Conservation (phyloP, 257 asterid genomes). For the Solanum gracilifrons region DNA sequence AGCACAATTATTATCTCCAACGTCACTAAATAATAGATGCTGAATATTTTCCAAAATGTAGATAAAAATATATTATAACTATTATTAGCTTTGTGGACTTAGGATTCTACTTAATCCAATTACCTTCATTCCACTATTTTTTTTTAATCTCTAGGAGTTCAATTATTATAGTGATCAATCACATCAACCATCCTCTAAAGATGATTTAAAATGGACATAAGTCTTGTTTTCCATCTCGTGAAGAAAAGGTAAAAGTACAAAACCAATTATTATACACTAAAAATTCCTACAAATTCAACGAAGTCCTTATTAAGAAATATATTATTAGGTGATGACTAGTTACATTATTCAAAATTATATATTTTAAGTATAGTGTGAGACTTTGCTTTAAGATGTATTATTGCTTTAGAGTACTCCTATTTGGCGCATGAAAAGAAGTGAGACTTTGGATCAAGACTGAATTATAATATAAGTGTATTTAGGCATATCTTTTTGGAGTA, state of each 20-base stretch:
- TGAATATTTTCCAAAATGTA: not conserved
- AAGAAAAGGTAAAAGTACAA: not conserved
- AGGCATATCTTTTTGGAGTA: not conserved
- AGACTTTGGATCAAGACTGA: not conserved
- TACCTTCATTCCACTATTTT: not conserved
- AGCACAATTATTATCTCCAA: not conserved
- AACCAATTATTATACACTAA: not conserved
- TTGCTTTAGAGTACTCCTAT: not conserved
- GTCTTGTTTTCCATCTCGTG: not conserved
- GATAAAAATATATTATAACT: not conserved
- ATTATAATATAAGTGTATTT: not conserved
- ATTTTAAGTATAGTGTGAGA: not conserved
- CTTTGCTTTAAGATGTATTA: not conserved
- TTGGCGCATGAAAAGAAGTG: not conserved
- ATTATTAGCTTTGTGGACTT: not conserved
- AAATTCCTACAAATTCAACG: not conserved
- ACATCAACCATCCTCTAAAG: not conserved
- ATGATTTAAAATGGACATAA: not conserved
- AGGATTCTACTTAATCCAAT: not conserved
- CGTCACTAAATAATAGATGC: not conserved
- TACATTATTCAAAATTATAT: not conserved
- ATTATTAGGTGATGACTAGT: not conserved
- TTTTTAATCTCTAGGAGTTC: not conserved
- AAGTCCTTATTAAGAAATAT: not conserved
- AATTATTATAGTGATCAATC: not conserved